Conservation (phyloP, 1,284 basidiomycete genomes). For the Athelia sp. region DNA sequence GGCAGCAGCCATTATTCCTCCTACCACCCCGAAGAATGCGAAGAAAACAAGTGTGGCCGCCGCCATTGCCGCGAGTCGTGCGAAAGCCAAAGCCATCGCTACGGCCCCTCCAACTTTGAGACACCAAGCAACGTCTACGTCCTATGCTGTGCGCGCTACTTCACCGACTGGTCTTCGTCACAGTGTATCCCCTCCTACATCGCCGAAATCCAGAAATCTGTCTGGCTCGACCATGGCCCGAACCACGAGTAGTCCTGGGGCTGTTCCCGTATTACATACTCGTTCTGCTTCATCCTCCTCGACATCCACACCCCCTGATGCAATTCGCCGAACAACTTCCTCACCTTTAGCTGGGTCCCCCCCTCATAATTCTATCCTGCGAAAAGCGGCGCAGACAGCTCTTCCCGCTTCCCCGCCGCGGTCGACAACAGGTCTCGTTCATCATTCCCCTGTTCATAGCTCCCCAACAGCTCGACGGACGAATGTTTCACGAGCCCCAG, state of each 20-base stretch:
- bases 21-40: conserved; percentile 43
- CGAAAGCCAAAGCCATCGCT: conserved; percentile 79
- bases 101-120: conserved; percentile 69
- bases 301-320: conserved; percentile 33
- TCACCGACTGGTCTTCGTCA: conserved; percentile 37
- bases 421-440: conserved; percentile 12
- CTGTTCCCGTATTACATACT: conserved; percentile 25
- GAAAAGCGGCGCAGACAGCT: conserved; percentile 40
- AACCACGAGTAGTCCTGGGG: conserved; percentile 30
- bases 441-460: conserved; percentile 21
- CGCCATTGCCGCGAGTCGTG: conserved; percentile 77
- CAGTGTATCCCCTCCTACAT: conserved; percentile 33
- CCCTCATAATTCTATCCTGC: conserved; percentile 31
- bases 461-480: conserved; percentile 31
- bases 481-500: conserved; percentile 16
- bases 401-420: conserved; percentile 43
- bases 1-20: conserved; percentile 31
- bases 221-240: conserved; percentile 33
- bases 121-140: conserved; percentile 71
- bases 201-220: conserved; percentile 40
- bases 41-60: conserved; percentile 80
- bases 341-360: conserved; percentile 46
- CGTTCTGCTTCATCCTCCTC: conserved; percentile 45
- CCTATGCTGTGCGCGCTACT: conserved; percentile 39
- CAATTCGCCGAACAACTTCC: conserved; percentile 42